Conservation (phyloP, 2,329 filamentous ascomycete genomes). For the Cytospora piceicola region DNA sequence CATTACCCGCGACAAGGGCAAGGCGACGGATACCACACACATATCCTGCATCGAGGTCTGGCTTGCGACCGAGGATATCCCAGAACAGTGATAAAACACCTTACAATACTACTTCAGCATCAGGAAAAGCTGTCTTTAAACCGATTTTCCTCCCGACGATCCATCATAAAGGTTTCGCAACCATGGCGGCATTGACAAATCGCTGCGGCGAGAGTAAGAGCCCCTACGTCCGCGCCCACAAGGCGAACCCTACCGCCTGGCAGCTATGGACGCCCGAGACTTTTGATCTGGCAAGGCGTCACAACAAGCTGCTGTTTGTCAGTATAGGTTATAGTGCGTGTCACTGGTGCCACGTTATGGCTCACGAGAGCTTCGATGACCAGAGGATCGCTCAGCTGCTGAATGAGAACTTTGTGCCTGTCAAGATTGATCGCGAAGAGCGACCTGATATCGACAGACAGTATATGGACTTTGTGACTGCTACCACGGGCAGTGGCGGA, state of each 20-base stretch:
- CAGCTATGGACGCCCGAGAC: constrained; percentile 23
- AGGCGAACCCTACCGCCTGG: constrained; percentile 18
- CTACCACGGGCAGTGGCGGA: constrained; percentile 80
- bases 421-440: constrained; percentile 88
- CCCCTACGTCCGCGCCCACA: constrained; percentile 20
- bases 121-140: not conserved
- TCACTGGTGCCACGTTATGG: constrained; percentile 74
- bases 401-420: constrained; percentile 81
- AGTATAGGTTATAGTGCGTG: constrained; percentile 20
- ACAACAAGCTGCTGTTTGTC: constrained; percentile 17
- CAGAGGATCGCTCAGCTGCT: constrained; percentile 75
- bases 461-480: constrained; percentile 95
- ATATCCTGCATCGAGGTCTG: not conserved
- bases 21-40: not conserved
- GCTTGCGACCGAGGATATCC: not conserved
- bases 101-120: not conserved
- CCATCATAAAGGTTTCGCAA: not conserved
- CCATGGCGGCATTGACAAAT: constrained; percentile 11
- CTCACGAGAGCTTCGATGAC: constrained; percentile 86
- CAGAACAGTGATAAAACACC: not conserved
- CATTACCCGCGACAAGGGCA: not conserved
- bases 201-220: constrained; percentile 15
- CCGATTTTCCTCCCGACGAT: not conserved
- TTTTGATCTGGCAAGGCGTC: constrained; percentile 12
- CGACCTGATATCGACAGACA: constrained; percentile 89